These are phyloP conservation scores for Sodiomyces alkalinus DNA, from an alignment of 2,329 filamentous ascomycete genomes.

Conservation along the genomic window DNA sequence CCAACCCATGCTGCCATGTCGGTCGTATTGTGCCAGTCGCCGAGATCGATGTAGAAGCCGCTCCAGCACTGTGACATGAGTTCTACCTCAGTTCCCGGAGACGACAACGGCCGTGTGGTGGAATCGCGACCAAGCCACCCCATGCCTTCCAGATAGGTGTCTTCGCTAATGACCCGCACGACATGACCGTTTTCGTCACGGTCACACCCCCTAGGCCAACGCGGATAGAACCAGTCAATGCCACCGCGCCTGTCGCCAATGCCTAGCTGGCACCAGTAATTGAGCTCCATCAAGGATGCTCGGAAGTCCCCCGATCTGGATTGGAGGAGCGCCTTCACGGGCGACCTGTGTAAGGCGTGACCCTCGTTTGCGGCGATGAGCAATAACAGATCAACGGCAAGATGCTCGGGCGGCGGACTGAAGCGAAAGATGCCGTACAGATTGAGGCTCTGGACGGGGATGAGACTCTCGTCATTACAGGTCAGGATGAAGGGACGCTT, in stretches of 20 bases:
- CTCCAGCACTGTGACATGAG: constrained; percentile 49
- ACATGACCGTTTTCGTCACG: constrained; percentile 50
- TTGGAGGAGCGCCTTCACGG: constrained; percentile 55
- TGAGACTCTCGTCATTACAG: constrained; percentile 77
- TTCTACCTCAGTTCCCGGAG: constrained; percentile 43
- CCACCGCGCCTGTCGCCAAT: constrained; percentile 81
- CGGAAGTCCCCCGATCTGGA: constrained; percentile 60
- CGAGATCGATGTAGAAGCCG: constrained; percentile 50
- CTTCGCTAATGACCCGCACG: constrained; percentile 65
- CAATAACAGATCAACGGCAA: constrained; percentile 67
- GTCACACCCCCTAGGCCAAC: constrained; percentile 60
- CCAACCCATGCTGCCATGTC: constrained; percentile 23
- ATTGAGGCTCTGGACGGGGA: constrained; percentile 61
- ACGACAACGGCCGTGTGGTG: constrained; percentile 13
- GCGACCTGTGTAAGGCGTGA: constrained; percentile 54
- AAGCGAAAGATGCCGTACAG: constrained; percentile 78
- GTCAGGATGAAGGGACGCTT: constrained; percentile 90
- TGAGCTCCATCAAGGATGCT: constrained; percentile 66
- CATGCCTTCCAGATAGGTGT: constrained; percentile 66
- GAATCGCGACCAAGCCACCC: constrained; percentile 56
- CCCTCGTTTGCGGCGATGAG: constrained; percentile 79
- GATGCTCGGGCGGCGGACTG: constrained; percentile 43
- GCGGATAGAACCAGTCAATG: constrained; percentile 74
- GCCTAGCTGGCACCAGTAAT: constrained; percentile 95
- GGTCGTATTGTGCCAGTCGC: constrained; percentile 35